phyloP scores from a whole-genome alignment of 1,284 basidiomycete genomes.

The Cryptococcus deneoformans region DNA sequence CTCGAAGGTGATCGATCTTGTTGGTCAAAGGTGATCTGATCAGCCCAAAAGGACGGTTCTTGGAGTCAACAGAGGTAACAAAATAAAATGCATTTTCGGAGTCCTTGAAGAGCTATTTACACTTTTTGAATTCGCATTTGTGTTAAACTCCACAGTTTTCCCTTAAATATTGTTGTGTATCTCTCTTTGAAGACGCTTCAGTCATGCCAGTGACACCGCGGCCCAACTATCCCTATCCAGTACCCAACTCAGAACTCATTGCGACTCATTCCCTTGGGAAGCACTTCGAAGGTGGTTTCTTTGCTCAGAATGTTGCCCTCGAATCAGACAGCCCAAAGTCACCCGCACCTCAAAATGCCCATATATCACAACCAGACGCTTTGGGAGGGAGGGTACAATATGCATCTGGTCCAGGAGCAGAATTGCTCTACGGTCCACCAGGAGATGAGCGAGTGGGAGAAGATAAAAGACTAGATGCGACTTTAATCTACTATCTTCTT shows the following conservation, averaged over 20 bases:
- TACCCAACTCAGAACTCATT: constrained; percentile 26
- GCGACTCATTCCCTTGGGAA: constrained; percentile 24
- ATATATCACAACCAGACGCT: constrained; percentile 7
- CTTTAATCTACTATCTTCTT: constrained; percentile 43
- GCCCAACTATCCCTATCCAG: constrained; percentile 20
- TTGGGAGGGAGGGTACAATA: constrained; percentile 15
- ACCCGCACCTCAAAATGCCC: constrained; percentile 8
- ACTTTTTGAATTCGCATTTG: no score
- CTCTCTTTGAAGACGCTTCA: no score
- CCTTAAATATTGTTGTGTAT: no score
- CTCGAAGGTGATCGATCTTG: no score
- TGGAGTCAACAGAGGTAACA: no score
- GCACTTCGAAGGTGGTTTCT: constrained; percentile 43
- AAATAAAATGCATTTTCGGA: no score
- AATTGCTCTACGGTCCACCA: constrained; percentile 6
- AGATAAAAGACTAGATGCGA: constrained; percentile 19
- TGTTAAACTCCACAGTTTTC: no score
- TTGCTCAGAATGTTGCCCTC: constrained; percentile 26
- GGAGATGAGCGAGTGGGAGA: not conserved
- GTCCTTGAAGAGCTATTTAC: no score
- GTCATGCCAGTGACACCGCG: no score
- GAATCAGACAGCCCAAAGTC: constrained; percentile 11
- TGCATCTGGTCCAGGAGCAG: constrained; percentile 15
- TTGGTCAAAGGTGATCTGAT: no score
- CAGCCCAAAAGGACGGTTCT: no score